Percentiles rank a stretch among this genome's conserved stretches.
Evolutionary conservation across 306 rosid species (phyloP).

Genomic region (Morella rubra): DNA sequence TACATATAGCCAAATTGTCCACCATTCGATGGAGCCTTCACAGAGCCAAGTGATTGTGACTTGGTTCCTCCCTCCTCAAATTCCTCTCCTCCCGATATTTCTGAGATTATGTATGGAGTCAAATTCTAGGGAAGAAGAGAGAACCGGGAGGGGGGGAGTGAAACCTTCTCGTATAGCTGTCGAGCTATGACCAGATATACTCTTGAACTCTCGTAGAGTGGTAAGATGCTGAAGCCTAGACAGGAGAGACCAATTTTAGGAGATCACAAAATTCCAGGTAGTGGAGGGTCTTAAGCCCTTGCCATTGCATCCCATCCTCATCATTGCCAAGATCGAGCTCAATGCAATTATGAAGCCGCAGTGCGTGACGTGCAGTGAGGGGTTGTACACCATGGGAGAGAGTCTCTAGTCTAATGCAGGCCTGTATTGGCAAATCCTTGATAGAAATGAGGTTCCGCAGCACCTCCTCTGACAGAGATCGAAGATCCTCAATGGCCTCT

Average conservation of each 20-base stretch:
- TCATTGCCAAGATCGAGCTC: slow-evolving; percentile 5
- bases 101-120: no score
- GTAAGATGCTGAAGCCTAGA: slow-evolving; percentile 7
- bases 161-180: background rate
- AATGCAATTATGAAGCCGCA: background rate
- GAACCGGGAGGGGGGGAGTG: no score
- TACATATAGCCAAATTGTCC: no score
- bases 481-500: no score
- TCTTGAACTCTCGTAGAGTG: background rate
- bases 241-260: slow-evolving; percentile 6
- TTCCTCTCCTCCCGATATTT: no score
- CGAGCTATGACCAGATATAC: rapidly evolving
- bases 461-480: no score
- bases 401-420: rapidly evolving
- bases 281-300: background rate
- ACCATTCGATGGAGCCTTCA: no score
- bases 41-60: no score
- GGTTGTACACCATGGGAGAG: background rate
- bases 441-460: background rate
- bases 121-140: no score
- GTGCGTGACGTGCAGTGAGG: background rate
- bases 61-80: no score
- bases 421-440: rapidly evolving
- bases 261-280: background rate
- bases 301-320: background rate